Evolutionary conservation across 345 rosid genomes (phyloP).

Genomic region (Theobroma cacao): DNA sequence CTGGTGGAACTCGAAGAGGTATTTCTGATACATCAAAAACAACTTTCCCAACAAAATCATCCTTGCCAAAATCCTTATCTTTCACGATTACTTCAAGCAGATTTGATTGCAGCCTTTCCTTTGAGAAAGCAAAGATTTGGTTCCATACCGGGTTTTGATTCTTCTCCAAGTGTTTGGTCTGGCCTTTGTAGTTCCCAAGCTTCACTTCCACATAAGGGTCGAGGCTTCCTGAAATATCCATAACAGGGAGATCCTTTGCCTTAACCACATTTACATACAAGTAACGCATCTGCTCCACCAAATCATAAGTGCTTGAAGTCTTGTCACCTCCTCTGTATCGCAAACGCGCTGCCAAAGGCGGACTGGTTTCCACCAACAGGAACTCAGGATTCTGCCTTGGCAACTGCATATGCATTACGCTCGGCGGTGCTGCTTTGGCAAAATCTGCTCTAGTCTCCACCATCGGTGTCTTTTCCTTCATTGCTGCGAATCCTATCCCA

Average conservation of each 20-base stretch:
- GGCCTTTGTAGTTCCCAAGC: slow-evolving; percentile 88
- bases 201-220: slow-evolving; percentile 97
- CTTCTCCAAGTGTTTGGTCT: slow-evolving; percentile 82
- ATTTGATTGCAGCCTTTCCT: slow-evolving; percentile 75
- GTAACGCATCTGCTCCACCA: slow-evolving; percentile 91
- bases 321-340: slow-evolving; percentile 69
- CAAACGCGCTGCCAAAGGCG: slow-evolving; percentile 75
- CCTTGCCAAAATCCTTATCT: slow-evolving; percentile 79
- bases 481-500: not conserved
- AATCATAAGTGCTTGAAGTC: slow-evolving; percentile 73
- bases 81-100: slow-evolving; percentile 71
- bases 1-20: slow-evolving; percentile 83
- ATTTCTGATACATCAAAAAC: slow-evolving; percentile 63
- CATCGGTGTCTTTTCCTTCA: slow-evolving; percentile 21
- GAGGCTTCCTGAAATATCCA: slow-evolving; percentile 80
- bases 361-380: slow-evolving; percentile 70
- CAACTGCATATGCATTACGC: slow-evolving; percentile 57
- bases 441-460: slow-evolving; percentile 51
- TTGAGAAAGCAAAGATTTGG: slow-evolving; percentile 93
- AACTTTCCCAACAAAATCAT: slow-evolving; percentile 69
- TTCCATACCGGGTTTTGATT: slow-evolving; percentile 76
- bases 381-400: slow-evolving; percentile 70
- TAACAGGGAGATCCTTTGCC: slow-evolving; percentile 81
- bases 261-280: slow-evolving; percentile 87
- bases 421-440: slow-evolving; percentile 43